A percentile compares a stretch with the other conserved stretches of the same genome.
phyloP scores from a whole-genome alignment of 805 yeast species.

The Saccharomyces cerevisiae region DNA sequence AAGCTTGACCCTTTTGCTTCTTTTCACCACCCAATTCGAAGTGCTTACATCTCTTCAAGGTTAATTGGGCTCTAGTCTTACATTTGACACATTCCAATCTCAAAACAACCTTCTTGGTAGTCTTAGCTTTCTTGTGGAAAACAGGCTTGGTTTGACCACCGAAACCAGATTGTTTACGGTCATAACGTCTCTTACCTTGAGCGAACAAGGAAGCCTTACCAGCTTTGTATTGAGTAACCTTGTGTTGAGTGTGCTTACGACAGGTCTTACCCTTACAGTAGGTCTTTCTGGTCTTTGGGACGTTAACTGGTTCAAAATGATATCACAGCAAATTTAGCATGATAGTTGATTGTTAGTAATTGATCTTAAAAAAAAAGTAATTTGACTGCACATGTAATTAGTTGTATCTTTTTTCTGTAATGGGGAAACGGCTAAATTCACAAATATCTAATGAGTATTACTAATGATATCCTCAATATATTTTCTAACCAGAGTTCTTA shows the following conservation, averaged over 20 bases:
- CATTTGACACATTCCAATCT: slow-evolving; percentile 98
- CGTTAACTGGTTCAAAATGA: slow-evolving; percentile 66
- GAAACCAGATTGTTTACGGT: slow-evolving; percentile 99
- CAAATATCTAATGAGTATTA: not conserved
- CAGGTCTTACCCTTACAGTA: slow-evolving; percentile 99
- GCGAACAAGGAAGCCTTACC: slow-evolving; percentile 99
- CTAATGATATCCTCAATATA: not conserved
- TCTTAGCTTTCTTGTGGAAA: slow-evolving; percentile 99
- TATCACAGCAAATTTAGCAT: not conserved
- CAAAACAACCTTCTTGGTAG: slow-evolving; percentile 99
- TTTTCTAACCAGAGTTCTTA: not conserved
- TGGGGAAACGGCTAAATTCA: not conserved
- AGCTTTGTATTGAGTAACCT: slow-evolving; percentile 99
- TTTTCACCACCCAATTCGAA: slow-evolving; percentile 99
- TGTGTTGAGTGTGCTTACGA: slow-evolving; percentile 99
- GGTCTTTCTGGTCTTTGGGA: slow-evolving; percentile 99
- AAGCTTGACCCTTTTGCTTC: slow-evolving; percentile 99
- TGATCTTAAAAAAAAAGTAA: not conserved
- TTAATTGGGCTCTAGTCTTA: slow-evolving; percentile 96
- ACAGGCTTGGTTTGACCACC: slow-evolving; percentile 99
- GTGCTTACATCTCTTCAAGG: slow-evolving; percentile 99
- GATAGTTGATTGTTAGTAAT: not conserved
- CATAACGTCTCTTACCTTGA: slow-evolving; percentile 99
- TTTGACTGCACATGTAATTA: not conserved
- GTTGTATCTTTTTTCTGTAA: not conserved